Conservation (phyloP, 148 eudicot species). For the Bassia scoparia region DNA sequence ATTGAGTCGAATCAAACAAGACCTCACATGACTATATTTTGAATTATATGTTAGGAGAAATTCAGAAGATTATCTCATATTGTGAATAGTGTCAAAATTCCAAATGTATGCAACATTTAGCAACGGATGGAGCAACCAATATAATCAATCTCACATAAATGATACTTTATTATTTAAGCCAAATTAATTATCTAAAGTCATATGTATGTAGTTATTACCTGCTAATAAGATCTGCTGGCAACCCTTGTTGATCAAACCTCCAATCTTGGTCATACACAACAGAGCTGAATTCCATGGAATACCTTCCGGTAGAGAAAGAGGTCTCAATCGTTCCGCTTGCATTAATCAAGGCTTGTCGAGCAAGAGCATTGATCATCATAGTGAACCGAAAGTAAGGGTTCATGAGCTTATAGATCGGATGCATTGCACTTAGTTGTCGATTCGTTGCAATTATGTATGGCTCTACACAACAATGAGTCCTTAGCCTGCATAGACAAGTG, state of each 20-base stretch:
- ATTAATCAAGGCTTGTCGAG: constrained; percentile 66
- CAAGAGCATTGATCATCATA: constrained; percentile 88
- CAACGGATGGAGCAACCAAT: too few relatives aligned
- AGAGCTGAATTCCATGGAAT: constrained; percentile 65
- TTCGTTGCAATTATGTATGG: constrained; percentile 72
- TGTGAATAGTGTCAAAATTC: too few relatives aligned
- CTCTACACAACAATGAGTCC: constrained; percentile 70
- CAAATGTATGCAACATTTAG: too few relatives aligned
- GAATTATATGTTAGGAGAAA: too few relatives aligned
- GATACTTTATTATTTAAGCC: too few relatives aligned
- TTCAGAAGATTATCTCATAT: too few relatives aligned
- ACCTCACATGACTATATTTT: too few relatives aligned
- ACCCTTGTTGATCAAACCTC: constrained; percentile 66
- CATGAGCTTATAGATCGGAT: constrained; percentile 67
- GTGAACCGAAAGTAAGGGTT: constrained; percentile 83
- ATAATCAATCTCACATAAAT: too few relatives aligned
- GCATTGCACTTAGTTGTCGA: constrained; percentile 74
- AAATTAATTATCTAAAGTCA: background rate
- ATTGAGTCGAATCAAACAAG: too few relatives aligned
- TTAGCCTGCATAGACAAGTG: constrained; percentile 51
- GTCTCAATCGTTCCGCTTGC: constrained; percentile 62
- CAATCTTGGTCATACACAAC: constrained; percentile 57
- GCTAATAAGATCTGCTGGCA: constrained; percentile 66
- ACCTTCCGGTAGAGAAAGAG: constrained; percentile 49
- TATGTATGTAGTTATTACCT: constrained; percentile 34